Percentiles rank a stretch among this genome's conserved stretches.
phyloP scores from a whole-genome alignment of 2,329 filamentous ascomycete genomes.

The Nothopassalora personata region DNA sequence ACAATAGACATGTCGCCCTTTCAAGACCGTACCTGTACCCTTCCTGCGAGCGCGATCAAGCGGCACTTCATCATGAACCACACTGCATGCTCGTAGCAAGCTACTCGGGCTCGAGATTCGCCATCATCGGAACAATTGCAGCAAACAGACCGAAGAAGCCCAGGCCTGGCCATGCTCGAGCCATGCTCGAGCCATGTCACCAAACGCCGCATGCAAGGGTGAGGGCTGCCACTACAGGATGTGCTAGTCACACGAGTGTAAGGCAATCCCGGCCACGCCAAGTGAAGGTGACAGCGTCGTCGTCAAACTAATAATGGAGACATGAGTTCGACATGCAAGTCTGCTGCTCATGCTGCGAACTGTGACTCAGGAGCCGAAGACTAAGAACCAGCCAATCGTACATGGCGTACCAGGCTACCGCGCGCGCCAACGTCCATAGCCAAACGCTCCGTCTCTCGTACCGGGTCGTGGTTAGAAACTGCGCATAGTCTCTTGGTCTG shows the following conservation, averaged over 20 bases:
- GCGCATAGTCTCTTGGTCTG: no score
- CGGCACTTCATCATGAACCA: no score
- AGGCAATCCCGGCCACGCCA: neutral
- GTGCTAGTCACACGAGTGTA: neutral
- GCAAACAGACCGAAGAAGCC: neutral
- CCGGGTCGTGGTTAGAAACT: no score
- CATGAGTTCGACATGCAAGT: neutral
- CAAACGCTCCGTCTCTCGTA: neutral
- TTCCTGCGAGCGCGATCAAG: no score
- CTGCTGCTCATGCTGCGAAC: neutral
- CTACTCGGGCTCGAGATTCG: no score
- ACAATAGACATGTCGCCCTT: no score
- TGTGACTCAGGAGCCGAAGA: neutral
- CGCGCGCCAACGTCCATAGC: neutral
- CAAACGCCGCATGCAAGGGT: neutral
- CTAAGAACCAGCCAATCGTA: no score
- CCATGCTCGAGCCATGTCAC: neutral
- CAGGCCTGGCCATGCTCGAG: neutral
- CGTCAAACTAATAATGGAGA: neutral
- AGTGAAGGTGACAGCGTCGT: neutral
- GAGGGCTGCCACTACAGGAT: neutral
- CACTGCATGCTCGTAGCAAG: no score
- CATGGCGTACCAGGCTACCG: neutral
- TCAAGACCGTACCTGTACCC: no score
- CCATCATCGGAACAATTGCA: neutral